These are phyloP conservation scores for Cladosporium sp. DNA, from an alignment of 2,329 filamentous ascomycete species.

Conservation along the genomic window DNA sequence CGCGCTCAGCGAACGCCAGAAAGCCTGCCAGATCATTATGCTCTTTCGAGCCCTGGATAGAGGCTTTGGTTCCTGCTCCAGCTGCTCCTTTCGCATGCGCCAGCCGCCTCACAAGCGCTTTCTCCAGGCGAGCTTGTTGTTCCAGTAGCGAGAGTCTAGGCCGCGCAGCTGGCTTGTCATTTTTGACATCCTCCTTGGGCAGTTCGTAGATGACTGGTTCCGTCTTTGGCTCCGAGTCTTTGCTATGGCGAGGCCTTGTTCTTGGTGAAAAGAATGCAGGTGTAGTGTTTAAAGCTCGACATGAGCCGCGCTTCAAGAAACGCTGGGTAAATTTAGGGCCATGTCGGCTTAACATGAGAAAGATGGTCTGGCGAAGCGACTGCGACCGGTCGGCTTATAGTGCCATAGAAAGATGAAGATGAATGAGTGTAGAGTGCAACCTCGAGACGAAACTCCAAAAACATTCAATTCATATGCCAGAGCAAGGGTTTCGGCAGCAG, in stretches of 20 bases:
- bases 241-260: background rate
- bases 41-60: conserved; percentile 24
- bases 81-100: background rate
- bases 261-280: background rate
- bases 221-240: background rate
- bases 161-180: background rate
- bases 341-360: conserved; percentile 10
- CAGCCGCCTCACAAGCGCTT: background rate
- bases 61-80: background rate
- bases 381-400: conserved; percentile 3
- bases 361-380: background rate
- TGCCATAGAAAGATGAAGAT: background rate
- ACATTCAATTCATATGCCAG: background rate
- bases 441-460: background rate
- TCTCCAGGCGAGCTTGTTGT: conserved; percentile 6
- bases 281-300: background rate
- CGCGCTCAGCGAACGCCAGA: conserved; percentile 57
- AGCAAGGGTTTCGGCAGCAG: background rate
- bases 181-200: background rate
- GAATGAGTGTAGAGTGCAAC: background rate
- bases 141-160: conserved; percentile 2
- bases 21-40: conserved; percentile 66
- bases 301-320: background rate
- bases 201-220: background rate
- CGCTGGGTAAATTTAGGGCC: background rate